Base-by-base conservation (phyloP, 1,284 basidiomycete species). In the Apiotrichum veenhuisii region DNA sequence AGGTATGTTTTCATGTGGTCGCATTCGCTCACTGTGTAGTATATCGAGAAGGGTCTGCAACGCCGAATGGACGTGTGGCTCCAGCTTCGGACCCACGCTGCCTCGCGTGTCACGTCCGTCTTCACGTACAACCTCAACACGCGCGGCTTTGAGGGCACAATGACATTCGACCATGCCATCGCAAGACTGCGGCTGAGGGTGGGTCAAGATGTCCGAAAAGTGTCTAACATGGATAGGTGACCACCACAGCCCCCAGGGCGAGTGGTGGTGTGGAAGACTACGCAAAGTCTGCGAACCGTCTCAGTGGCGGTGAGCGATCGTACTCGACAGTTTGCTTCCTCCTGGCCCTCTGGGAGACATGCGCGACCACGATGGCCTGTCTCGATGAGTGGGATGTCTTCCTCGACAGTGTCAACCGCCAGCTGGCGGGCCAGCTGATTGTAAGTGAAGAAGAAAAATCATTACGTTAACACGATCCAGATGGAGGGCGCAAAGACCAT, bases 261-360 rank as follows among this genome's bases (percentile, higher is more conserved):
- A 20, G n/a, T 15, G 15, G 5, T 22, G 36, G 18, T 9, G 3
- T 5, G 18, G 14, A 10, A 14, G 30, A 30, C 3, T 18, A 42
- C 37, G 20, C 14, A 17, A 48, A 48, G 46, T 23, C 46, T 15
- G 34, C 34, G 20, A 23, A 48, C 34, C 27, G 48, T 84, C 82
- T 98, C 37, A 80, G 79, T 1, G 94, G 94, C 48, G 94, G 95
- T 42, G 95, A 98, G 77, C 95, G 97, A 72, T 95, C 91, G 7
- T 99, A 96, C 78, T 90, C 92, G 8, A 98, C 96, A 0, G 92
- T 98, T 62, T 95, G 91, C 65, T 77, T 99, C 52, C 79, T 99
- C 50, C 79, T 98, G 30, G 87, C 96, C 8, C 80, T 99, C 43
- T 99, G 96, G 96, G 90, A 96, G 67, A 87, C 91, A 12, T 91